These are phyloP conservation scores for Phyllachora maydis DNA, from an alignment of 2,329 filamentous ascomycete genomes.

Conservation along the genomic window DNA sequence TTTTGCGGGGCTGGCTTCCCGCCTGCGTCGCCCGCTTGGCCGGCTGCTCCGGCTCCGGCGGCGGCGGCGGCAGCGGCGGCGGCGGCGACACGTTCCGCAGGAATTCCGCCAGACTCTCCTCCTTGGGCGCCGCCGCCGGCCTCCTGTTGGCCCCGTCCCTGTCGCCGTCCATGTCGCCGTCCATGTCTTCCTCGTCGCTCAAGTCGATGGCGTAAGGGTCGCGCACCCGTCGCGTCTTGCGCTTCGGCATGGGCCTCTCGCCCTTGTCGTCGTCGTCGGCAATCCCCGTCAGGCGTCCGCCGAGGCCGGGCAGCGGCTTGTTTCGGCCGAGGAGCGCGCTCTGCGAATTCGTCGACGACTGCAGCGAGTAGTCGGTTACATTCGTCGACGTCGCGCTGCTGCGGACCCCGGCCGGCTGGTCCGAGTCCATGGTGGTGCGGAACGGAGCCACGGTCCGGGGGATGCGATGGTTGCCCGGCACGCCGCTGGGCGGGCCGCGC, in stretches of 20 bases:
- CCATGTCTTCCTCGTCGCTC: slow-evolving; percentile 46
- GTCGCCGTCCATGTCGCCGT: slow-evolving; percentile 20
- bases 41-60: slow-evolving; percentile 14
- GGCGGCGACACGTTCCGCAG: slow-evolving; percentile 49
- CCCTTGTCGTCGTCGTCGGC: slow-evolving; percentile 25
- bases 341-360: slow-evolving; percentile 57
- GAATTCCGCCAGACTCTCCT: slow-evolving; percentile 58
- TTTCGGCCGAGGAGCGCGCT: slow-evolving; percentile 41
- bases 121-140: slow-evolving; percentile 20
- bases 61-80: slow-evolving; percentile 18
- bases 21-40: too few species aligned
- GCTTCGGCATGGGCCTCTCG: slow-evolving; percentile 43
- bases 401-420: slow-evolving; percentile 37
- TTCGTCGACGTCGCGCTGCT: slow-evolving; percentile 34
- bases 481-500: slow-evolving; percentile 53
- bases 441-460: slow-evolving; percentile 72
- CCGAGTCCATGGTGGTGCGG: slow-evolving; percentile 67
- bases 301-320: slow-evolving; percentile 11
- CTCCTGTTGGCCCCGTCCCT: slow-evolving; percentile 15
- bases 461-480: slow-evolving; percentile 44
- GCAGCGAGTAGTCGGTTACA: too few species aligned
- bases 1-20: too few species aligned
- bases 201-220: slow-evolving; percentile 91
- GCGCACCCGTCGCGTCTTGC: slow-evolving; percentile 57
- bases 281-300: slow-evolving; percentile 8